These are phyloP conservation scores for Metarhizium guizhouense DNA, from an alignment of 2,329 filamentous ascomycete genomes.

Conservation along the genomic window DNA sequence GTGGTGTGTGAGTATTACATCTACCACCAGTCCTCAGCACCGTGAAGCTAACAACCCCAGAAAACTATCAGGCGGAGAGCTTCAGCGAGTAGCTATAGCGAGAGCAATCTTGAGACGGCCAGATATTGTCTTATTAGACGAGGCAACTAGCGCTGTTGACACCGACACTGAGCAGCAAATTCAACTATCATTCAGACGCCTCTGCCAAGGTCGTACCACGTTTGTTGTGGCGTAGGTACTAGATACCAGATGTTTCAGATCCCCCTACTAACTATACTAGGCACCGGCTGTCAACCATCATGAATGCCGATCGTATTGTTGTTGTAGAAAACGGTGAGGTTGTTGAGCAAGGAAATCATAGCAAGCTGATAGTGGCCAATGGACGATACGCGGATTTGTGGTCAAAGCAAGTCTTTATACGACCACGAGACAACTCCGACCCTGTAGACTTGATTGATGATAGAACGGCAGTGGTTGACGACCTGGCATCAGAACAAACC, in stretches of 20 bases:
- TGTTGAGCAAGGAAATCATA: slow-evolving; percentile 54
- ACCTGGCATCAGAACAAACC: slow-evolving; percentile 26
- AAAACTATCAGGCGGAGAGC: slow-evolving; percentile 57
- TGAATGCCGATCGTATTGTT: slow-evolving; percentile 59
- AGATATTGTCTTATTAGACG: slow-evolving; percentile 68
- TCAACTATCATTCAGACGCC: slow-evolving; percentile 48
- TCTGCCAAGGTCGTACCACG: slow-evolving; percentile 54
- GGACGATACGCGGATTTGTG: slow-evolving; percentile 58
- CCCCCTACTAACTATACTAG: slow-evolving; percentile 23
- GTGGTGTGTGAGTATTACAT: slow-evolving; percentile 32
- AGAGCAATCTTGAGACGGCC: slow-evolving; percentile 66
- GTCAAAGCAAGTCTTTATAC: slow-evolving; percentile 52
- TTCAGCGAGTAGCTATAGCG: slow-evolving; percentile 59
- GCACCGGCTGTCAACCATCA: slow-evolving; percentile 62
- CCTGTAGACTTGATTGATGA: slow-evolving; percentile 6
- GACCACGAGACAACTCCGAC: slow-evolving; percentile 30
- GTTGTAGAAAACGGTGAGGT: slow-evolving; percentile 55
- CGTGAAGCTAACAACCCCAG: slow-evolving; percentile 21
- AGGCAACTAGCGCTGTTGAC: slow-evolving; percentile 70
- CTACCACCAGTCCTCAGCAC: too few relatives aligned
- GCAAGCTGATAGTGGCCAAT: slow-evolving; percentile 44
- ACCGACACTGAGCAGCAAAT: slow-evolving; percentile 61
- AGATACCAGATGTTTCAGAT: too few relatives aligned
- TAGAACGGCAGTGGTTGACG: slow-evolving; percentile 22
- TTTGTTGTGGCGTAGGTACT: slow-evolving; percentile 53